Evolutionary conservation across 139 green algal species (phyloP), one percentile per base, ranked within the genome.

Genomic region (Closterium sp.): DNA sequence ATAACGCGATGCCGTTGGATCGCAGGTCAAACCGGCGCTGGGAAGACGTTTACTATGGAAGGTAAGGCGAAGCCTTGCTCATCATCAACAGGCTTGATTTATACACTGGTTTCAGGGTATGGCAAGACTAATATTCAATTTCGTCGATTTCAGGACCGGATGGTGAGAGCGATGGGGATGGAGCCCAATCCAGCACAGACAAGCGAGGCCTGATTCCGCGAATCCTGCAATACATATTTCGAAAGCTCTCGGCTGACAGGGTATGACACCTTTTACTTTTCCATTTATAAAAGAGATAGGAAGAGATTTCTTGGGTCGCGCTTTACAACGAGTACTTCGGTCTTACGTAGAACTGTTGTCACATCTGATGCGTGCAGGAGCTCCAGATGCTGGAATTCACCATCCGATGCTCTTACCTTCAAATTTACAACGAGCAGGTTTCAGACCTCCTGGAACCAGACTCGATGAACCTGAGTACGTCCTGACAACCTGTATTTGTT

Each of bases 381-480:
- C 30, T n/a, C 9, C 30, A 34, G 25, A 81, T 28, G 25, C 23
- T 93, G 0, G 88, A 93, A 25, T 93, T 76, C 84, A 66, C 87
- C 31, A 34, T 93, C 88, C 93, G 93, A 2, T 93, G 90, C 88
- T 93, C 90, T 6, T 93, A 93, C 36, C 69, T 93, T 5, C 90
- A 99, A 95, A 98, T 99, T 38, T 99, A 99, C 96, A 99, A 99
- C 87, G 98, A 99, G 93, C 95, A 95, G 55, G 97, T 99, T 33
- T 96, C 94, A 7, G 97, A 99, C 91, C 95, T 99, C 69, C 88
- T 95, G 31, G 84, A 90, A 3, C 84, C 86, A 19, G 69, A 90
- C 10, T 34, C 81, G 2, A 23, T 83, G 33, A 88, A 94, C 34
- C 91, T 95, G 34, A 93, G 88, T 93, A 94, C 9, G 83, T 10